A percentile compares a stretch with the other conserved stretches of the same genome.
Conservation (phyloP, 257 asterid species). For the Solanum lignicaule region DNA sequence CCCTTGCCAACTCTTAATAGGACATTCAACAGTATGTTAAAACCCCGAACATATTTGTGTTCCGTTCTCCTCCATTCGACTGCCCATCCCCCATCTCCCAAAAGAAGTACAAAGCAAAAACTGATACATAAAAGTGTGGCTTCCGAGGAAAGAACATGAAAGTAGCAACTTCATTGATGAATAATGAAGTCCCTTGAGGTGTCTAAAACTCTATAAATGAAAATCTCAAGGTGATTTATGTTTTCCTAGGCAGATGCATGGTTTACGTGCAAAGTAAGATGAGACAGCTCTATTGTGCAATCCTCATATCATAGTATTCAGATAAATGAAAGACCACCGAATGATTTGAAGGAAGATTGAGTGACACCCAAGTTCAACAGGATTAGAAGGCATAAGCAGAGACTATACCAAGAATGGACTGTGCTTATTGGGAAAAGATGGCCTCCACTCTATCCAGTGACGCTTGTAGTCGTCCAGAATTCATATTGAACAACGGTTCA, state of each 20-base stretch:
- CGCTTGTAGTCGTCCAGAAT: constrained; percentile 80
- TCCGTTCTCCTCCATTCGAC: neutral
- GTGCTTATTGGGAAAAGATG: constrained; percentile 44
- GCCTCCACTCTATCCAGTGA: constrained; percentile 94
- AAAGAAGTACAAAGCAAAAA: neutral
- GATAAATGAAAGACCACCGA: neutral
- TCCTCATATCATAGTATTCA: neutral
- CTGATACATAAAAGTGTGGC: neutral
- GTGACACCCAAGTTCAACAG: neutral
- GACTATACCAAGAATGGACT: constrained; percentile 8
- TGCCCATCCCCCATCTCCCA: neutral
- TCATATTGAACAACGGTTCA: constrained; percentile 81
- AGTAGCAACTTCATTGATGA: neutral
- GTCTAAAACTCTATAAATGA: neutral
- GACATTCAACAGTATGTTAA: neutral
- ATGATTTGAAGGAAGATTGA: neutral
- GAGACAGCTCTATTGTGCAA: neutral
- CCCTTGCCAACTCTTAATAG: neutral
- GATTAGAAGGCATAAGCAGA: neutral
- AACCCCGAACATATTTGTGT: neutral
- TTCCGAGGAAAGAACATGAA: neutral
- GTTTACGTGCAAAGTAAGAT: neutral
- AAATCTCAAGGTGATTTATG: neutral
- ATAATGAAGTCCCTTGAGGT: neutral
- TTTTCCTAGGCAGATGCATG: neutral